These are phyloP conservation scores for Fragaria ananassa DNA, from an alignment of 306 rosid species.

Conservation along the genomic window DNA sequence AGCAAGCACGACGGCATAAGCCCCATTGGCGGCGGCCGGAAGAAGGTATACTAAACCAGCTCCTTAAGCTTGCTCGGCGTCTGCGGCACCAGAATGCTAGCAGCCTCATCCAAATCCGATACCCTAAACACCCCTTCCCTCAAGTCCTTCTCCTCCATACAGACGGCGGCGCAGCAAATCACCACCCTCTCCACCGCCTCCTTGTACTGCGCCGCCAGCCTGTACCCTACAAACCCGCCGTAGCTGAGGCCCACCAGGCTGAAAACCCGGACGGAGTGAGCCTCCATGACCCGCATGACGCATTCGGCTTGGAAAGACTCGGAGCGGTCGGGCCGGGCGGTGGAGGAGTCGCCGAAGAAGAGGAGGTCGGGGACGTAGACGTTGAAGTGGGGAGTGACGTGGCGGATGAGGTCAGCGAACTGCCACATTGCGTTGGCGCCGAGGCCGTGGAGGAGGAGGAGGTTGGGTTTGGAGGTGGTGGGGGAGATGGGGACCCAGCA, in stretches of 20 bases:
- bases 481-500: slow-evolving; percentile 76
- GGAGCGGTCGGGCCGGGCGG: slow-evolving; percentile 54
- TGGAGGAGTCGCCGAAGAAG: slow-evolving; percentile 70
- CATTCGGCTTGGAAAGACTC: slow-evolving; percentile 81
- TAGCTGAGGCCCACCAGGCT: slow-evolving; percentile 76
- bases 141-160: slow-evolving; percentile 78
- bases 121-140: slow-evolving; percentile 55
- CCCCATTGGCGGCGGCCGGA: slow-evolving; percentile 28
- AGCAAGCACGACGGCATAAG: slow-evolving; percentile 72
- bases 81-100: slow-evolving; percentile 60
- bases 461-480: slow-evolving; percentile 47
- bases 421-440: slow-evolving; percentile 87
- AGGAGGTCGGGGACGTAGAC: slow-evolving; percentile 81
- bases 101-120: slow-evolving; percentile 65
- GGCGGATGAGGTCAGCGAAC: slow-evolving; percentile 57
- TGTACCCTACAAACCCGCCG: slow-evolving; percentile 78
- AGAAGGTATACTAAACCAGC: slow-evolving; percentile 46
- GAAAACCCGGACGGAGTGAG: slow-evolving; percentile 41
- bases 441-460: slow-evolving; percentile 76
- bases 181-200: slow-evolving; percentile 78
- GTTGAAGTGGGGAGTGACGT: slow-evolving; percentile 49
- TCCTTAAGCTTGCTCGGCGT: slow-evolving; percentile 50
- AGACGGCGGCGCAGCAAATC: slow-evolving; percentile 68
- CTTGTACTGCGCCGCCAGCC: slow-evolving; percentile 44
- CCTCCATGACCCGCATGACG: slow-evolving; percentile 65